phyloP scores from a whole-genome alignment of 2,329 filamentous ascomycete species.

The Penicillium sp. region DNA sequence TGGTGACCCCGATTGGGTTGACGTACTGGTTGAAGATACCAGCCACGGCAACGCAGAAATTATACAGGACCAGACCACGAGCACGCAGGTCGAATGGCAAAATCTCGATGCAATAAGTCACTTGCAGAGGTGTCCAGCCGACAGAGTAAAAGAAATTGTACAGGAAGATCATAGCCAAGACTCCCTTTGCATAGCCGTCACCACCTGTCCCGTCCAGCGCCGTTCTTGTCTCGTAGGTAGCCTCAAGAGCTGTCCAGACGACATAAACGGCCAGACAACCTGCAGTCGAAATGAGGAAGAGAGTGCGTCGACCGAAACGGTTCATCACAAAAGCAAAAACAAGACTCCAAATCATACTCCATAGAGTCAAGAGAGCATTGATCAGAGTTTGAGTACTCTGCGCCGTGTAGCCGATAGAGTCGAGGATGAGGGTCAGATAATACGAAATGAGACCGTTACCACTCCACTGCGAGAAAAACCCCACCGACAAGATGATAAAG shows the following conservation, averaged over 20 bases:
- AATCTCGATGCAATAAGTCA: slow-evolving; percentile 48
- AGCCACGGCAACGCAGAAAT: slow-evolving; percentile 40
- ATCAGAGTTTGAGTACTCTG: slow-evolving; percentile 58
- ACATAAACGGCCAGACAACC: slow-evolving; percentile 21
- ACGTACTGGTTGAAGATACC: slow-evolving; percentile 56
- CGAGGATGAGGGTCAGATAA: slow-evolving; percentile 57
- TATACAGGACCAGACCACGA: slow-evolving; percentile 57
- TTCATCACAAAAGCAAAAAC: slow-evolving; percentile 61
- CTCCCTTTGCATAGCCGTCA: slow-evolving; percentile 45
- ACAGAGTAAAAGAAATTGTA: slow-evolving; percentile 49
- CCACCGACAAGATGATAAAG: slow-evolving; percentile 6
- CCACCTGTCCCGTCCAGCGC: slow-evolving; percentile 8
- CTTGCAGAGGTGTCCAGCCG: slow-evolving; percentile 17
- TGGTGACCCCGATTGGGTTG: slow-evolving; percentile 18
- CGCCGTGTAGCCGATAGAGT: slow-evolving; percentile 54
- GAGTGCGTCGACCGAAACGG: slow-evolving; percentile 34
- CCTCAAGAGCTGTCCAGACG: slow-evolving; percentile 12
- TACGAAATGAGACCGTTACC: slow-evolving; percentile 53
- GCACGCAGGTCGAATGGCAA: slow-evolving; percentile 58
- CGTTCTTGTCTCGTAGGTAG: slow-evolving; percentile 9
- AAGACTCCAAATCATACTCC: slow-evolving; percentile 59
- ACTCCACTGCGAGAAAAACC: slow-evolving; percentile 29
- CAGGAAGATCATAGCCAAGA: slow-evolving; percentile 53
- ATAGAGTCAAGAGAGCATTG: slow-evolving; percentile 57
- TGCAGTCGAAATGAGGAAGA: slow-evolving; percentile 46